Evolutionary conservation across 2,329 filamentous ascomycete species (phyloP).

Genomic region (Pseudogymnoascus sp.): DNA sequence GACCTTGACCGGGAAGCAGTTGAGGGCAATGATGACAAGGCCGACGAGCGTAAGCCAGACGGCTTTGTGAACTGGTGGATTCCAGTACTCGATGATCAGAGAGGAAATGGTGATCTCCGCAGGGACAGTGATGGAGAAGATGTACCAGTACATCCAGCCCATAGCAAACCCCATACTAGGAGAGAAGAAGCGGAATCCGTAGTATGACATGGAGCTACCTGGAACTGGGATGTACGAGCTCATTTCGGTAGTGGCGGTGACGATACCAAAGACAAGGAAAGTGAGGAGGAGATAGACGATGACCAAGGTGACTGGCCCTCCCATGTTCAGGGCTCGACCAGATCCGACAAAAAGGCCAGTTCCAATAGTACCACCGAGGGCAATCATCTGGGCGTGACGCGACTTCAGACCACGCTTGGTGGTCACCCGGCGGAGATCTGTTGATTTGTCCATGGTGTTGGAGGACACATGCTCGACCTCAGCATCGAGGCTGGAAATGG

Average conservation of each 20-base stretch:
- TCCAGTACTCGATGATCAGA: slow-evolving; percentile 37
- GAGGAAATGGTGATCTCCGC: slow-evolving; percentile 35
- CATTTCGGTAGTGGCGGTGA: slow-evolving; percentile 47
- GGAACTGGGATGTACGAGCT: slow-evolving; percentile 52
- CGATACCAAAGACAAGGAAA: slow-evolving; percentile 36
- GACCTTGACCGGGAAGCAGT: slow-evolving; percentile 41
- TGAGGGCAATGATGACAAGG: slow-evolving; percentile 32
- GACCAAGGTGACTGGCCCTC: slow-evolving; percentile 38
- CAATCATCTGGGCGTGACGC: slow-evolving; percentile 28
- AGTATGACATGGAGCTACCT: slow-evolving; percentile 42
- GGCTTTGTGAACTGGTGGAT: slow-evolving; percentile 33
- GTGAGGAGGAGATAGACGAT: slow-evolving; percentile 37
- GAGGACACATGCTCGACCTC: neutral
- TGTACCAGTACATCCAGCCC: slow-evolving; percentile 33
- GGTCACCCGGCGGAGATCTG: neutral
- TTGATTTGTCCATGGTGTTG: no score
- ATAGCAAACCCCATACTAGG: slow-evolving; percentile 37
- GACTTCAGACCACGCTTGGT: slow-evolving; percentile 27
- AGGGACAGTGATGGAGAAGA: slow-evolving; percentile 22
- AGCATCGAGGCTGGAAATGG: neutral
- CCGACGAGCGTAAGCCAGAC: slow-evolving; percentile 35
- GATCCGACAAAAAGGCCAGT: slow-evolving; percentile 37
- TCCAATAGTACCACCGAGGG: slow-evolving; percentile 36
- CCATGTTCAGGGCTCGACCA: slow-evolving; percentile 27
- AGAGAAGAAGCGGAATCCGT: slow-evolving; percentile 38